Evolutionary conservation across 192 early-diverging fungal genomes (phyloP).

Genomic region (Linnemannia schmuckeri): DNA sequence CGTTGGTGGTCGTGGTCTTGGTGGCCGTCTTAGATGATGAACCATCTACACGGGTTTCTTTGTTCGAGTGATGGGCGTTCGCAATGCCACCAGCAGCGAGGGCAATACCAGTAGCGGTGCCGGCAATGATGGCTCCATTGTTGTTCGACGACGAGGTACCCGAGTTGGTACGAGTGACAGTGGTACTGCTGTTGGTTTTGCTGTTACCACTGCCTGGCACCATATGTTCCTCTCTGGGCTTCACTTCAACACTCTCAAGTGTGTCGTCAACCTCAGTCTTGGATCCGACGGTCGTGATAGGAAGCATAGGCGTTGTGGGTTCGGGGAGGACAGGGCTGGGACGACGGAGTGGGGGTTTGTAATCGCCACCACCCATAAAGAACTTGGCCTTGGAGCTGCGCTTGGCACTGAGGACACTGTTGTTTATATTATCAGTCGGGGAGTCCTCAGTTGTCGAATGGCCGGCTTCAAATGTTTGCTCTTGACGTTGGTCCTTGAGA

Average conservation of each 20-base stretch:
- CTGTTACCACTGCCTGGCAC: not conserved
- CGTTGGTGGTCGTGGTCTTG: not conserved
- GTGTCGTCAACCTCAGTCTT: slow-evolving; percentile 9
- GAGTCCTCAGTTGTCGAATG: slow-evolving; percentile 6
- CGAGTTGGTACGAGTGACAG: not conserved
- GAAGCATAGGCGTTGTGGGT: not conserved
- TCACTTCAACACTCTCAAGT: not conserved
- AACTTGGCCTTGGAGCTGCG: slow-evolving; percentile 39
- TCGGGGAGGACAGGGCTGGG: slow-evolving; percentile 10
- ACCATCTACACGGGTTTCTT: not conserved
- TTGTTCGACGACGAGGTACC: not conserved
- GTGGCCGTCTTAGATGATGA: slow-evolving; percentile 5
- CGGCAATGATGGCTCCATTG: not conserved
- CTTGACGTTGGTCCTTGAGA: not conserved
- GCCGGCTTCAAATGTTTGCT: not conserved
- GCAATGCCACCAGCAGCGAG: not conserved
- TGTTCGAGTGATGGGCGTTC: not conserved
- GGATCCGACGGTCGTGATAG: not conserved
- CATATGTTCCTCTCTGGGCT: slow-evolving; percentile 14
- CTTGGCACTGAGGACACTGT: slow-evolving; percentile 3
- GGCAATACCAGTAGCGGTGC: not conserved
- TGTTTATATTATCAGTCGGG: slow-evolving; percentile 8
- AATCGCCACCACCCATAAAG: slow-evolving; percentile 43
- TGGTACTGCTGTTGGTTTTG: not conserved
- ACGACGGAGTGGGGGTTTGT: slow-evolving; percentile 19